Base-by-base conservation (phyloP, 495 filamentous ascomycete species). In the Podospora tetraspora region DNA sequence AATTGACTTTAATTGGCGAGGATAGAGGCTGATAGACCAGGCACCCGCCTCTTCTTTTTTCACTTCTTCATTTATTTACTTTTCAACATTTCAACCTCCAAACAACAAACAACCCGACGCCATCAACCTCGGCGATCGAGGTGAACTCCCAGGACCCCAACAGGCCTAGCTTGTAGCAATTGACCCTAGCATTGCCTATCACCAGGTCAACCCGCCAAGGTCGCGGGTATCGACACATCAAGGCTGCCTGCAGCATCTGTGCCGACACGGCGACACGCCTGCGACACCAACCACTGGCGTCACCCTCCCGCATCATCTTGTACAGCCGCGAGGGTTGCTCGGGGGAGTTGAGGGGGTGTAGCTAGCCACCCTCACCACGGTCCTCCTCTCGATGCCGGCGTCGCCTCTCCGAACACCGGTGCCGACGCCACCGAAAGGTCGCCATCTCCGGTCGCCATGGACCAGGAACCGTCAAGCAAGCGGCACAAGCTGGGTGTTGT, bases 401-500 rank as follows among this genome's bases (percentile, higher is more conserved):
- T 52, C 6, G 43, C 43, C 43, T n/a, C 6, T 52, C 19, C 43
- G 19, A 52, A 52, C 16, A 19, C 43, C 43, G 43, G 43, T 52
- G 43, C 19, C 43, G 43, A 52, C 43, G 43, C 43, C 43, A 8
- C 43, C 43, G 19, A 52, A 52, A 52, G 43, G 43, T n/a, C 19
- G 43, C 6, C 43, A 52, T n/a, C 62, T 11, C 19, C 30, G 23
- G 59, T 57, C 70, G 71, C 64, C 63, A 80, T 78, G 76, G 77
- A 80, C 11, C 69, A 69, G n/a, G 75, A 74, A 52, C 69, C 70
- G 24, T 24, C 71, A 12, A 68, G 62, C 69, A 82, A 77, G 73
- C 77, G 77, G 60, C 66, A 81, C 68, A 94, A 92, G 75, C 83
- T 94, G 64, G 89, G 90, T 19, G 87, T 87, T 3, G 89, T 91